These are phyloP conservation scores for Chlamydomonas applanata DNA, from an alignment of 139 green algal species.

Conservation along the genomic window DNA sequence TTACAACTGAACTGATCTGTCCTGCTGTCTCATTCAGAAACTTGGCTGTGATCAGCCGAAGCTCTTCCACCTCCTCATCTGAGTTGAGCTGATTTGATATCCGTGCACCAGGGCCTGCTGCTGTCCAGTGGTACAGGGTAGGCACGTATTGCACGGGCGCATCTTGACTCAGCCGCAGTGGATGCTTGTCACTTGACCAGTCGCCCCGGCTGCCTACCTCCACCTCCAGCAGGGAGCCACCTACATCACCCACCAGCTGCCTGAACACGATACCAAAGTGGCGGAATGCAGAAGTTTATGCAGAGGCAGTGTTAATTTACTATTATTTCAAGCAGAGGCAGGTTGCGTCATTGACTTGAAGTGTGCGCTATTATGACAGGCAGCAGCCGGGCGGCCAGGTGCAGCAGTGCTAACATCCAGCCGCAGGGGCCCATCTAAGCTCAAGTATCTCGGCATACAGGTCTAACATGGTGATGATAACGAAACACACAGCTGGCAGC, in stretches of 20 bases:
- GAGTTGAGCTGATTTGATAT: slow-evolving; percentile 5
- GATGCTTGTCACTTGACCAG: slow-evolving; percentile 8
- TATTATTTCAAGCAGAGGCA: background rate
- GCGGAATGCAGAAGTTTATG: no score
- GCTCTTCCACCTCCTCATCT: background rate
- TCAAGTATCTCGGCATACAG: no score
- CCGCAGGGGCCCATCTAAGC: no score
- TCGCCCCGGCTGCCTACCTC: slow-evolving; percentile 1
- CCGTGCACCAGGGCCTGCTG: background rate
- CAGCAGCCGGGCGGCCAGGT: no score
- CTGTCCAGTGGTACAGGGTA: slow-evolving; percentile 9
- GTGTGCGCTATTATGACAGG: no score
- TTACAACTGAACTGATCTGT: background rate
- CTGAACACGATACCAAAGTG: no score
- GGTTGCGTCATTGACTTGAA: no score
- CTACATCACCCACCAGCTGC: slow-evolving; percentile 2
- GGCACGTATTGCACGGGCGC: background rate
- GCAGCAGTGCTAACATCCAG: no score
- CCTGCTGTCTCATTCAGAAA: slow-evolving; percentile 6
- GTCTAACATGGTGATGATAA: no score
- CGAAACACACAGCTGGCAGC: background rate
- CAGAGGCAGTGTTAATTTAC: no score
- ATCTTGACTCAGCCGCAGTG: background rate
- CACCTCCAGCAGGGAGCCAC: slow-evolving; percentile 27
- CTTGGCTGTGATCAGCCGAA: background rate